Evolutionary conservation across 2,329 filamentous ascomycete genomes (phyloP).

Genomic region (Talaromyces sp.): DNA sequence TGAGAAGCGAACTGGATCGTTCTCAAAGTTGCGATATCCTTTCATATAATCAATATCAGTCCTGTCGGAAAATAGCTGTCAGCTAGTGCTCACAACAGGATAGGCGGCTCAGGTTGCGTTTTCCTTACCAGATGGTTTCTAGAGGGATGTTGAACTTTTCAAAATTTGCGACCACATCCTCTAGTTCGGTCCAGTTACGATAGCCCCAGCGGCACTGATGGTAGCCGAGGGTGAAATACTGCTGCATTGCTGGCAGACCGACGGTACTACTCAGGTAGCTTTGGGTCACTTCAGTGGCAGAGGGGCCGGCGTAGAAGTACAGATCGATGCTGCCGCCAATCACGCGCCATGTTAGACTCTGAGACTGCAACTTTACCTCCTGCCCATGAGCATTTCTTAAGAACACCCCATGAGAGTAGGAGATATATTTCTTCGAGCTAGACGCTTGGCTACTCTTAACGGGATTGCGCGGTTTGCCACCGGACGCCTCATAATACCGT

Average conservation of each 20-base stretch:
- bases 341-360: neutral
- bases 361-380: neutral
- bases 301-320: neutral
- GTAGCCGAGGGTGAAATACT: slow-evolving; percentile 75
- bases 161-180: neutral
- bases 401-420: neutral
- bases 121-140: neutral
- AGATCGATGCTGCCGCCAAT: neutral
- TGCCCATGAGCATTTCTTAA: neutral
- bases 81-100: no score
- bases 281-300: slow-evolving; percentile 50
- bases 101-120: no score
- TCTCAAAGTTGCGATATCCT: neutral
- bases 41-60: neutral
- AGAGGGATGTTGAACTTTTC: neutral
- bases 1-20: neutral
- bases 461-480: no score
- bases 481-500: neutral
- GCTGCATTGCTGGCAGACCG: slow-evolving; percentile 70
- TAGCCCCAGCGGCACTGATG: slow-evolving; percentile 86
- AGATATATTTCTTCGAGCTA: neutral
- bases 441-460: no score
- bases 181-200: slow-evolving; percentile 41
- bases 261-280: slow-evolving; percentile 64
- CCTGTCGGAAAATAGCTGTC: no score